Conservation (phyloP, 2,329 filamentous ascomycete species). For the Aspergillus sp. region DNA sequence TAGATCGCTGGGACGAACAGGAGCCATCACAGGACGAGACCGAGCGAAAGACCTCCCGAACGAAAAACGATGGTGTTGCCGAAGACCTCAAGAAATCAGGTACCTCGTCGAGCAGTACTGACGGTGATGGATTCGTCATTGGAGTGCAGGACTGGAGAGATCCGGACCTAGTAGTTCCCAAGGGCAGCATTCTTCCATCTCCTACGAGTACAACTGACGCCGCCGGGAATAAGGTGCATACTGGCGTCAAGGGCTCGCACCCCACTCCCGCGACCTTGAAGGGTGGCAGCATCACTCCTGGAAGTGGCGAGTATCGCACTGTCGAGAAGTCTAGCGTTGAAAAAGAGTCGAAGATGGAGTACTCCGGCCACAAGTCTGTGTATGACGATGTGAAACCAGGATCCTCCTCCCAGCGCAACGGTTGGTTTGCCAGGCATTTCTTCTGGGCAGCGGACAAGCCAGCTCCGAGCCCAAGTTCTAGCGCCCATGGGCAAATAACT, state of each 20-base stretch:
- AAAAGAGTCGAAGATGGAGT: constrained; percentile 4
- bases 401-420: constrained; percentile 18
- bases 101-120: constrained; percentile 30
- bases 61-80: constrained; percentile 18
- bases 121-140: constrained; percentile 70
- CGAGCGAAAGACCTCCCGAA: constrained; percentile 11
- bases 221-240: constrained; percentile 32
- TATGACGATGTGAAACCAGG: constrained; percentile 14
- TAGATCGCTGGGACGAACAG: constrained; percentile 65
- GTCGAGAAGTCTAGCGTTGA: constrained; percentile 36
- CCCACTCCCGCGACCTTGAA: constrained; percentile 47
- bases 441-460: constrained; percentile 28
- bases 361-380: constrained; percentile 5
- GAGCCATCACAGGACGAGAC: constrained; percentile 27
- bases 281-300: constrained; percentile 70
- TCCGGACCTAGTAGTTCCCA: constrained; percentile 65
- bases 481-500: constrained; percentile 10
- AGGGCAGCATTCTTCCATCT: constrained; percentile 28
- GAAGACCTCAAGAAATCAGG: constrained; percentile 27
- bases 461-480: constrained; percentile 17
- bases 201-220: constrained; percentile 29
- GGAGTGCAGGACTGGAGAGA: constrained; percentile 88
- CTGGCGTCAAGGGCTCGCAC: constrained; percentile 35
- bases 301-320: constrained; percentile 69
- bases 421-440: constrained; percentile 42